These are phyloP conservation scores for Ceratorhiza oryzae-sativae DNA, from an alignment of 1,284 basidiomycete genomes.

Conservation along the genomic window DNA sequence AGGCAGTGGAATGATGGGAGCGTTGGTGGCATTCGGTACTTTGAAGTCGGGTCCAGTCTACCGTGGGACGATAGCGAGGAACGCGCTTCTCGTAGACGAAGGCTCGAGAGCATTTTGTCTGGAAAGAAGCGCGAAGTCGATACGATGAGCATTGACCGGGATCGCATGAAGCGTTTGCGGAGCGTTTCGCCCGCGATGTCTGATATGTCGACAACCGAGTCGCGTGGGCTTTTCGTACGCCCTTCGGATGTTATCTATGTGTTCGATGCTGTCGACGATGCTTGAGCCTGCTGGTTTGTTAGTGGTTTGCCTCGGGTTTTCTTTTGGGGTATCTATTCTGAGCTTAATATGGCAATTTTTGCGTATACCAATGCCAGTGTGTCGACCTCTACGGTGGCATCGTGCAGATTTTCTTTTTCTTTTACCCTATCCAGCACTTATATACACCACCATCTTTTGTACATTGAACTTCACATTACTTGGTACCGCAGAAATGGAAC, in stretches of 20 bases:
- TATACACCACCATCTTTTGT: slow-evolving; percentile 28
- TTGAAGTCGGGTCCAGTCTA: slow-evolving; percentile 67
- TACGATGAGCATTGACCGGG: slow-evolving; percentile 63
- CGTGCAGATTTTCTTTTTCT: slow-evolving; percentile 11
- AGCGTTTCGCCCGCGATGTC: slow-evolving; percentile 73
- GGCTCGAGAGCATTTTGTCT: slow-evolving; percentile 51
- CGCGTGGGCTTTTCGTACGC: slow-evolving; percentile 76
- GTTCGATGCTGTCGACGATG: slow-evolving; percentile 62
- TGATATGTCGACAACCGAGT: slow-evolving; percentile 66
- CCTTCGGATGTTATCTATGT: slow-evolving; percentile 84
- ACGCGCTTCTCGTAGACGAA: slow-evolving; percentile 57
- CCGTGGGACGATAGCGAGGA: slow-evolving; percentile 68
- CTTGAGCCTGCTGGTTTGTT: neutral
- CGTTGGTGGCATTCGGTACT: slow-evolving; percentile 80
- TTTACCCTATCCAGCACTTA: slow-evolving; percentile 34
- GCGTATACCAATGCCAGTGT: slow-evolving; percentile 24
- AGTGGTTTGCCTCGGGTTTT: neutral
- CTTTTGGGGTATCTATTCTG: slow-evolving; percentile 27
- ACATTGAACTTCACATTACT: slow-evolving; percentile 13
- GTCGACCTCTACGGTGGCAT: slow-evolving; percentile 15
- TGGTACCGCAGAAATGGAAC: slow-evolving; percentile 22
- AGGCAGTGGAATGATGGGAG: slow-evolving; percentile 85
- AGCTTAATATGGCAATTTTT: slow-evolving; percentile 24
- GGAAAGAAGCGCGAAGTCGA: slow-evolving; percentile 71
- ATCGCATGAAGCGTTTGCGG: slow-evolving; percentile 65